Evolutionary conservation across 2,329 filamentous ascomycete species (phyloP), one percentile per base, ranked within the genome.

Genomic region (Monilinia fructicola): DNA sequence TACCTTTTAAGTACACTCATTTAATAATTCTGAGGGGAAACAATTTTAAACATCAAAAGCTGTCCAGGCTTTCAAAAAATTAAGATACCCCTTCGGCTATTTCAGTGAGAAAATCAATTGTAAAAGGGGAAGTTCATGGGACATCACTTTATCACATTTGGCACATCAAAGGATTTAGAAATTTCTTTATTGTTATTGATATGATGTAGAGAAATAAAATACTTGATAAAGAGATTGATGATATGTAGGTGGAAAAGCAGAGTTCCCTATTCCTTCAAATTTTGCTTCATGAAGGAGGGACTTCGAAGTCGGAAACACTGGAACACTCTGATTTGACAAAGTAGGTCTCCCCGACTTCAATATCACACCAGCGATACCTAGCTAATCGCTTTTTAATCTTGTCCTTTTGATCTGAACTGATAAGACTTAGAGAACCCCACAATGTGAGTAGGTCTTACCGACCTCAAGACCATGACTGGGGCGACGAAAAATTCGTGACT

Each of bases 131-230:
- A 4, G 38, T 38, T 54, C 10, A 31, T 54, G 31, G 18, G 9
- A 54, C 31, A 54, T 54, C 31, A 54, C 28, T 54, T 54, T 10
- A n/a, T 54, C 28, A 54, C 16, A n/a, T 35, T 54, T 18, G 21
- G 52, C 52, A 54, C 23, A 54, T 54, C 18, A 54, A 11, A 35
- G 18, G 16, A 35, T 10, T 50, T 5, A 11, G 9, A 11, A 21
- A 3, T 35, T n/a, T 21, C 2, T 35, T 35, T 18, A 12, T 54
- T 54, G 5, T 35, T 54, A 9, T 21, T 54, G 14, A 54, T 18
- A 21, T 9, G 14, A 53, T 3, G 14, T 54, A 28, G 16, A 6
- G 2, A 26, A 28, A 28, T 3, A 53, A 53, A 35, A 16, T 21
- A 21, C n/a, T 3, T 12, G 38, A 38, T 21, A n/a, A 38, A 38